Evolutionary conservation across 2,329 filamentous ascomycete species (phyloP).

Genomic region (Amauroascus niger): DNA sequence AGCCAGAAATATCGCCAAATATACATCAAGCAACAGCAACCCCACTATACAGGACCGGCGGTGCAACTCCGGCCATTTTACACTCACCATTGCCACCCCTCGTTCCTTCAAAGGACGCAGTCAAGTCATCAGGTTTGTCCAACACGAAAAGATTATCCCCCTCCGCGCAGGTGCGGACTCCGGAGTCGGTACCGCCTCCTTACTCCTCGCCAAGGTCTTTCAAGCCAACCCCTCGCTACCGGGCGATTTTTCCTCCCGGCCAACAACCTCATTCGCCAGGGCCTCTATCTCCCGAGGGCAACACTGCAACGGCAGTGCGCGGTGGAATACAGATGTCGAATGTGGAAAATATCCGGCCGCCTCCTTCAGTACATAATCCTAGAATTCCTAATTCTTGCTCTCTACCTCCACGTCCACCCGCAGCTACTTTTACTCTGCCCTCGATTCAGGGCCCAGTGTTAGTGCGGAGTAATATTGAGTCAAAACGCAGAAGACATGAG

Average conservation of each 20-base stretch:
- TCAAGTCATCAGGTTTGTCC: neutral
- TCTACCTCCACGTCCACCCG: slow-evolving; percentile 24
- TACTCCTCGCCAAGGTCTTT: slow-evolving; percentile 18
- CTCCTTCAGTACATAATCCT: slow-evolving; percentile 19
- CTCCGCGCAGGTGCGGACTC: neutral
- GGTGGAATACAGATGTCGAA: slow-evolving; percentile 53
- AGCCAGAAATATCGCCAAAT: slow-evolving; percentile 24
- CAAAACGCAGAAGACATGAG: slow-evolving; percentile 49
- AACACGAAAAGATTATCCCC: neutral
- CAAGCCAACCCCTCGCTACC: slow-evolving; percentile 37
- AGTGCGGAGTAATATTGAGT: slow-evolving; percentile 36
- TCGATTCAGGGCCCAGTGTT: neutral
- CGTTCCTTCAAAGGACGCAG: neutral
- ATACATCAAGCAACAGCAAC: slow-evolving; percentile 24
- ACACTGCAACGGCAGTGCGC: slow-evolving; percentile 53
- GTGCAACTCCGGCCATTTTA: slow-evolving; percentile 12
- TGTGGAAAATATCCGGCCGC: slow-evolving; percentile 45
- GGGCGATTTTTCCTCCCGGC: slow-evolving; percentile 49
- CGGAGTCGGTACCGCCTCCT: slow-evolving; percentile 2
- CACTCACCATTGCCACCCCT: slow-evolving; percentile 2
- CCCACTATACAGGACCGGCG: slow-evolving; percentile 20
- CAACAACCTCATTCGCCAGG: slow-evolving; percentile 50
- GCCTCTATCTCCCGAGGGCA: slow-evolving; percentile 53
- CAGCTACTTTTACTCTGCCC: neutral
- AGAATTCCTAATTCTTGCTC: slow-evolving; percentile 27